phyloP scores from a whole-genome alignment of 1,284 basidiomycete species.

The Puccinia triticina region DNA sequence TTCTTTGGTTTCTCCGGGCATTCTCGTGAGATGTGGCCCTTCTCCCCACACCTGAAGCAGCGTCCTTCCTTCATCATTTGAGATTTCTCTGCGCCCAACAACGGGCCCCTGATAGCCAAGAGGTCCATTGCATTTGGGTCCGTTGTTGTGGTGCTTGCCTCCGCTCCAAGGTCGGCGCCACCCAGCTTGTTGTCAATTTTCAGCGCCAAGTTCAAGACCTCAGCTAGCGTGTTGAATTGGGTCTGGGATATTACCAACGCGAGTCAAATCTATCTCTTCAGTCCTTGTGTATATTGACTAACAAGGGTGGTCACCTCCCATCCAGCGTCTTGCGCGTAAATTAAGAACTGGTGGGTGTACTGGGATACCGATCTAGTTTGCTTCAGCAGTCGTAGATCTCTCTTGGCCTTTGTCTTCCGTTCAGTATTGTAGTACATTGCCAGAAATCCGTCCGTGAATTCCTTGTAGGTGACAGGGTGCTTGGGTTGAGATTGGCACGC shows the following conservation, averaged over 20 bases:
- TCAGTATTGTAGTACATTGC: neutral
- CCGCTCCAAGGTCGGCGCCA: neutral
- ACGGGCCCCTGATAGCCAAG: neutral
- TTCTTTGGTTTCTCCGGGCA: neutral
- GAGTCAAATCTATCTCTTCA: slow-evolving; percentile 4
- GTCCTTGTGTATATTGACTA: neutral
- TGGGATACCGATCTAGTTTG: neutral
- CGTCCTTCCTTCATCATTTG: neutral
- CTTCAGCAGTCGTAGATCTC: neutral
- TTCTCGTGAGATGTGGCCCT: neutral
- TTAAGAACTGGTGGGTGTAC: slow-evolving; percentile 24
- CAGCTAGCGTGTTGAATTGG: neutral
- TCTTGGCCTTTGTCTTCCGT: neutral
- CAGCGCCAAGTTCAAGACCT: neutral
- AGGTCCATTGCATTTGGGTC: neutral
- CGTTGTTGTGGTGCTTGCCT: neutral
- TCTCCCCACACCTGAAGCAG: neutral
- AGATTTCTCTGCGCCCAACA: neutral
- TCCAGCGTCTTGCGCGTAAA: neutral
- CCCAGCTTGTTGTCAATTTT: slow-evolving; percentile 20
- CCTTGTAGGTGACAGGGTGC: neutral
- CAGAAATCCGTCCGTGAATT: neutral
- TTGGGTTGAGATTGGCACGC: too few species aligned
- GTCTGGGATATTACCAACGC: neutral
- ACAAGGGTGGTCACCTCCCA: neutral